phyloP scores from a whole-genome alignment of 176 grass and related monocot genomes.

The Alopecurus myosuroides region DNA sequence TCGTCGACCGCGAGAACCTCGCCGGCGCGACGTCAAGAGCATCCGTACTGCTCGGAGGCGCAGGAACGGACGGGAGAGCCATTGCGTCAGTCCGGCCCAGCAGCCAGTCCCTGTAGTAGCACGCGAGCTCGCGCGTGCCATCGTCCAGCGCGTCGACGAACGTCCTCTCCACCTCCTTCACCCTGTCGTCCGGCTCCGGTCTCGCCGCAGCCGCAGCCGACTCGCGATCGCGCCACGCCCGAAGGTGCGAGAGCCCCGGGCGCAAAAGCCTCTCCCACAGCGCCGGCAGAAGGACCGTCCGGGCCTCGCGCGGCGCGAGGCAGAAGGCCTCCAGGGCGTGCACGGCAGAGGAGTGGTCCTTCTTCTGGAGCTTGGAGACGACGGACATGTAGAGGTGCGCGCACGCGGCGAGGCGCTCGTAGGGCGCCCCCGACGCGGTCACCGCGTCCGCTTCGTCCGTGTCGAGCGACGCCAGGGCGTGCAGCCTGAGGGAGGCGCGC shows the following conservation, averaged over 20 bases:
- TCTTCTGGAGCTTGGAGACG: constrained; percentile 30
- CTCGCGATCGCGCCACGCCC: constrained; percentile 58
- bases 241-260: constrained; percentile 49
- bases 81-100: constrained; percentile 38
- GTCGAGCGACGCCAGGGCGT: constrained; percentile 5
- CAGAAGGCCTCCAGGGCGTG: constrained; percentile 65
- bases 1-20: constrained; percentile 7
- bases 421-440: neutral
- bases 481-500: constrained; percentile 34
- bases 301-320: constrained; percentile 50
- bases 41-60: constrained; percentile 27
- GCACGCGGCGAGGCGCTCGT: constrained; percentile 34
- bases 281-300: constrained; percentile 33
- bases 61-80: constrained; percentile 31
- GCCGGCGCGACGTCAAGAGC: neutral
- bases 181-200: neutral
- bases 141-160: constrained; percentile 46
- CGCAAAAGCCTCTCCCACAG: constrained; percentile 68
- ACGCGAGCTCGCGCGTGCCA: constrained; percentile 49
- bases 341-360: constrained; percentile 43
- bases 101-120: constrained; percentile 91
- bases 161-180: constrained; percentile 32
- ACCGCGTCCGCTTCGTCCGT: constrained; percentile 11
- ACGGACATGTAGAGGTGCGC: constrained; percentile 34
- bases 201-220: neutral